A percentile compares a stretch with the other conserved stretches of the same genome.
Evolutionary conservation across 345 rosid genomes (phyloP).

Genomic region (Noccaea caerulescens): DNA sequence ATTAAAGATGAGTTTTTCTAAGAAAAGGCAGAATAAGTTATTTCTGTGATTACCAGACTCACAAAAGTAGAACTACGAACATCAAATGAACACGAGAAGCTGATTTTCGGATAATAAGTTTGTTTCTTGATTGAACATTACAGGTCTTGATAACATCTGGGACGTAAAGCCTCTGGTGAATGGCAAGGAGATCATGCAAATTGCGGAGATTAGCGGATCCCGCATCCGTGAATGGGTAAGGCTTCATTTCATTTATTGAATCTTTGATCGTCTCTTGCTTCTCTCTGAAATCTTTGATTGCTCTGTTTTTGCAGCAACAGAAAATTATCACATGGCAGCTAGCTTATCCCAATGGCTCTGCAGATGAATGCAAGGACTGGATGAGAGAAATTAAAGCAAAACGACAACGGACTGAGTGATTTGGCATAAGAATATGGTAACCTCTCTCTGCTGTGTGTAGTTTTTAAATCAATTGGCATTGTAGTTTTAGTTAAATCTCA

Average conservation of each 20-base stretch:
- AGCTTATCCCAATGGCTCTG: constrained; percentile 65
- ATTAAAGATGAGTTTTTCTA: background rate
- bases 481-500: constrained; percentile 26
- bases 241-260: constrained; percentile 17
- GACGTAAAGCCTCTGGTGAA: constrained; percentile 77
- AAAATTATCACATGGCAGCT: constrained; percentile 84
- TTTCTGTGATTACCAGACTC: background rate
- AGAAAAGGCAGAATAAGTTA: constrained; percentile 7
- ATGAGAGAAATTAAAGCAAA: constrained; percentile 71
- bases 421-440: constrained; percentile 9
- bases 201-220: constrained; percentile 79
- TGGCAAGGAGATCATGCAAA: constrained; percentile 80
- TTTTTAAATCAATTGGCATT: constrained; percentile 5
- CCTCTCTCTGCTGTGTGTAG: background rate
- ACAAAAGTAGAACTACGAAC: background rate
- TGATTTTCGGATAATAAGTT: background rate
- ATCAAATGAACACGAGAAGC: background rate
- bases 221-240: constrained; percentile 87
- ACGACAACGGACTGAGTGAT: constrained; percentile 55
- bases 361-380: constrained; percentile 90
- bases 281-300: background rate
- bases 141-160: constrained; percentile 88
- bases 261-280: background rate
- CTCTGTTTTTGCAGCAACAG: constrained; percentile 66
- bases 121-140: constrained; percentile 19